Conservation (phyloP, 1,284 basidiomycete genomes). For the Leccinum subrobustum region DNA sequence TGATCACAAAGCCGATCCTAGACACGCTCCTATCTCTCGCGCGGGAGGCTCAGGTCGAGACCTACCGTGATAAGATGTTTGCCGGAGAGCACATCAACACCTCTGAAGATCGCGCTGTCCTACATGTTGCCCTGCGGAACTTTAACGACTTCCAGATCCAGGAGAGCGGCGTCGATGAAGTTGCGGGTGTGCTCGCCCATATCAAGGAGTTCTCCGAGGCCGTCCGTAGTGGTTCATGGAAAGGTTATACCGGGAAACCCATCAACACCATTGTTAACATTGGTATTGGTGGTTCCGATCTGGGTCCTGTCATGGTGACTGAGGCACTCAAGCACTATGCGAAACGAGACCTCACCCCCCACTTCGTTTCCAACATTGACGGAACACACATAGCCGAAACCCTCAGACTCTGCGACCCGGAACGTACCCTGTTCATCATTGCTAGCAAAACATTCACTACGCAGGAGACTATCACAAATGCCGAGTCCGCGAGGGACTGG, state of each 20-base stretch:
- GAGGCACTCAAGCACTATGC: constrained; percentile 95
- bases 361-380: constrained; percentile 98
- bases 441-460: constrained; percentile 99
- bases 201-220: constrained; percentile 89
- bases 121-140: constrained; percentile 94
- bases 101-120: constrained; percentile 93
- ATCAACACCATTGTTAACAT: constrained; percentile 98
- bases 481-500: constrained; percentile 91
- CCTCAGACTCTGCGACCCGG: constrained; percentile 80
- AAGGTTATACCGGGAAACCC: constrained; percentile 94
- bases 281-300: constrained; percentile 96
- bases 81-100: constrained; percentile 97
- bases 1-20: constrained; percentile 87
- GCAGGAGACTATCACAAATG: constrained; percentile 99
- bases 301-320: constrained; percentile 98
- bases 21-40: constrained; percentile 77
- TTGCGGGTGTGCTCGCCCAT: constrained; percentile 83
- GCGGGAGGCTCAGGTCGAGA: constrained; percentile 85
- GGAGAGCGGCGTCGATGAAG: constrained; percentile 84
- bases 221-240: constrained; percentile 87
- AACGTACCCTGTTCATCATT: constrained; percentile 96
- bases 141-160: constrained; percentile 73
- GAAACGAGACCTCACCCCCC: constrained; percentile 83
- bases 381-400: constrained; percentile 96
- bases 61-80: constrained; percentile 91